Conservation (phyloP, 257 asterid genomes). For the Forsythia viridissima region DNA sequence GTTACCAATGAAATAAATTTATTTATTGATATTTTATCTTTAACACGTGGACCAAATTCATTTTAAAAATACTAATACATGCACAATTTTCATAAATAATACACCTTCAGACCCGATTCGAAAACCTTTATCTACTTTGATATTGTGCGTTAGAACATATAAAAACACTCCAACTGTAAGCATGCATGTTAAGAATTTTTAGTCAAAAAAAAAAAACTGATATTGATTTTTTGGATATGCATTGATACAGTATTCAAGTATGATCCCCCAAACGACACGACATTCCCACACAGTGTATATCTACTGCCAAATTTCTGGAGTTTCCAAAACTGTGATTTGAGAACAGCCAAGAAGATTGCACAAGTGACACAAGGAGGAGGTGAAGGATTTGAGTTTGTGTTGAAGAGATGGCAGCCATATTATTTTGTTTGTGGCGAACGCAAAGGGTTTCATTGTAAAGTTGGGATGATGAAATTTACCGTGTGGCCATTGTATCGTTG, state of each 20-base stretch:
- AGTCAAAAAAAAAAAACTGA: neutral
- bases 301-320: conserved; percentile 61
- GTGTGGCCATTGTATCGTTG: conserved; percentile 60
- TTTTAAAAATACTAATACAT: too few relatives aligned
- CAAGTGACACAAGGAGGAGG: conserved; percentile 51
- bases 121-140: too few relatives aligned
- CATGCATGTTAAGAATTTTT: too few relatives aligned
- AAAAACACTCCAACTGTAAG: too few relatives aligned
- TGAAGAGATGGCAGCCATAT: conserved; percentile 60
- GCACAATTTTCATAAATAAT: too few relatives aligned
- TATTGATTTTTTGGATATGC: neutral
- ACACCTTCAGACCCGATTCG: too few relatives aligned
- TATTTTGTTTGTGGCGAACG: conserved; percentile 71
- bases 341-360: conserved; percentile 53
- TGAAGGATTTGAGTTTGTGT: conserved; percentile 57
- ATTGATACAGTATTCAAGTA: conserved; percentile 57
- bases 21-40: too few relatives aligned
- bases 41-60: too few relatives aligned
- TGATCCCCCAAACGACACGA: conserved; percentile 64
- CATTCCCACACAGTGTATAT: conserved; percentile 65
- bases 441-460: conserved; percentile 62
- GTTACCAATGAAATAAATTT: too few relatives aligned
- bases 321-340: conserved; percentile 59
- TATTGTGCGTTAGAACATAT: too few relatives aligned
- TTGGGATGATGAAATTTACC: conserved; percentile 70